Percentiles rank a stretch among this genome's conserved stretches.
phyloP scores from a whole-genome alignment of 2,329 filamentous ascomycete genomes.

The Colletotrichum chrysophilum region DNA sequence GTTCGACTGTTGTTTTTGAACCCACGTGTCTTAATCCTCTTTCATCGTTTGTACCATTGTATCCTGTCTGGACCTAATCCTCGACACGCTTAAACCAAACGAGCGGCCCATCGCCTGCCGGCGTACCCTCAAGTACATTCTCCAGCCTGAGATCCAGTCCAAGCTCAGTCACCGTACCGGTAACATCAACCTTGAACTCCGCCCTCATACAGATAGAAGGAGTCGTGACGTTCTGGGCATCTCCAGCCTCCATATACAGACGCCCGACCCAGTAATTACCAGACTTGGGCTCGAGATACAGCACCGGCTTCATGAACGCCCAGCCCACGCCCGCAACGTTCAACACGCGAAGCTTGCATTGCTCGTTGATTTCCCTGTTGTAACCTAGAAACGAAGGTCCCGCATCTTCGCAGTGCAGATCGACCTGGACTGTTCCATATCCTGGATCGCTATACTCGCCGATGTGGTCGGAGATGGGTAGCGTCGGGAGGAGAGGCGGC shows the following conservation, averaged over 20 bases:
- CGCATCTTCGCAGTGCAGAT: constrained; percentile 13
- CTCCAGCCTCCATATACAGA: neutral
- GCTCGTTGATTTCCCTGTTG: neutral
- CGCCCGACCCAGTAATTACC: constrained; percentile 24
- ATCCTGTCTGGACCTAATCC: neutral
- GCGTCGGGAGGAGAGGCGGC: constrained; percentile 33
- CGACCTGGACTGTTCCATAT: constrained; percentile 24
- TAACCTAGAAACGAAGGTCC: neutral
- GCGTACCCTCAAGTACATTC: neutral
- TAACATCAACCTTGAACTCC: neutral
- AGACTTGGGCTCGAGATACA: constrained; percentile 22
- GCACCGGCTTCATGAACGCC: neutral
- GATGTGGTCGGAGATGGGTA: constrained; percentile 46
- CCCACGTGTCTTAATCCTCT: no score
- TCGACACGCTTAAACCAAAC: constrained; percentile 1
- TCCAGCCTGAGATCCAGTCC: neutral
- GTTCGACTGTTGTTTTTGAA: no score
- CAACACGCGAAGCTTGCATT: constrained; percentile 20
- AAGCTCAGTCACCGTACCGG: neutral
- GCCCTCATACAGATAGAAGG: neutral
- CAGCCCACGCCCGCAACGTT: neutral
- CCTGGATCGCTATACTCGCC: constrained; percentile 42
- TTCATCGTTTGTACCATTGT: neutral
- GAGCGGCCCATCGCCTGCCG: neutral
- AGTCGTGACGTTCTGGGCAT: no score